Evolutionary conservation across 1,284 basidiomycete species (phyloP), one percentile per base, ranked within the genome.

Genomic region (Pyrrhoderma noxium): DNA sequence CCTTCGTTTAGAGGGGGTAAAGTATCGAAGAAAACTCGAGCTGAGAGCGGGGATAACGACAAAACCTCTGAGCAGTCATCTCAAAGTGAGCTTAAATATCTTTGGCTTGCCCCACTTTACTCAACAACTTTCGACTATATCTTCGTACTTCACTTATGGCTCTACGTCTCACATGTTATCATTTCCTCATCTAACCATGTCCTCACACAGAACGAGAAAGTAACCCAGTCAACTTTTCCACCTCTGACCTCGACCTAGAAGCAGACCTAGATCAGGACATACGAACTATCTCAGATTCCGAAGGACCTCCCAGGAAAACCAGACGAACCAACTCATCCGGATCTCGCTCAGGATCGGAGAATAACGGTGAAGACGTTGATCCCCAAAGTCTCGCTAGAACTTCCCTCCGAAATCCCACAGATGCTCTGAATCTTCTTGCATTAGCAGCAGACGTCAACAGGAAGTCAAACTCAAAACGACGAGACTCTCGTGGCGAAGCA

Each of bases 1-100:
- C 58, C 60, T 11, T 55, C 53, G 3, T 51, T 53, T 47, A 27
- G 60, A 53, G 54, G 58, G 42, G 42, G 56, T 34, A 23, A 46
- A 39, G 47, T 55, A 11, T 13, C 43, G 31, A 54, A 51, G 35
- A 51, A 23, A 39, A 18, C 43, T 8, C 45, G 47, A 7, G 45
- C 47, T 8, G 14, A 34, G 3, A 34, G 4, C 25, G 23, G 46
- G 9, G 49, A 41, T 13, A 44, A 11, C 21, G 48, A 27, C 37
- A 47, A 27, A 34, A 39, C 8, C 14, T 22, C 14, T 8, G 52
- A 50, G 36, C 11, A 9, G 42, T 27, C 49, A 36, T 22, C 23
- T 7, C 34, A 45, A 51, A 51, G 49, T 51, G 41, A 22, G 53
- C 22, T 2, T 21, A n/a, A 21, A 45, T 45, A 21, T 21, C n/a